Evolutionary conservation across 768 basidiomycete species (phyloP), one percentile per base, ranked within the genome.

Genomic region (Cubamyces lactineus): DNA sequence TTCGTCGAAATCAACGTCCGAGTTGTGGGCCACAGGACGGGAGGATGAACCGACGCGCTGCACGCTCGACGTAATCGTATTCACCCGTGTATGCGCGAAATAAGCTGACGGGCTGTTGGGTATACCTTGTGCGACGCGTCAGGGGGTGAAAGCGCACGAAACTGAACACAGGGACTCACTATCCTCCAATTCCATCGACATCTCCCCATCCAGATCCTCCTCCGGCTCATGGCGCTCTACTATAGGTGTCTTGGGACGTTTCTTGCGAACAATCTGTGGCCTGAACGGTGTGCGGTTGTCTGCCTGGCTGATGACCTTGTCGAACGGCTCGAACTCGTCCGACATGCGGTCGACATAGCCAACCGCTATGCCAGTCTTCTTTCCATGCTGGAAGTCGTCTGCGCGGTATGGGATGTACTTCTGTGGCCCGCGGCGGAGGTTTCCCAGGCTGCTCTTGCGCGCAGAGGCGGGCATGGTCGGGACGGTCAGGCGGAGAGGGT

Each of bases 281-380:
- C 76, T 78, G 19, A 86, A 86, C 1, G 86, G 88, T 5, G 86
- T 81, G n/a, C 84, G 78, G 51, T 81, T 81, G 74, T 89, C 88
- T 2, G 82, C 88, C 68, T 89, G 88, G 53, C 82, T 80, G 48
- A 92, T 80, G 54, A 93, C 71, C 68, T 91, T 82, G 57, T 88
- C 89, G 72, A 92, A 92, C 0, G 86, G 87, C 72, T 93, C 91
- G 71, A 92, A 92, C 28, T 89, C 91, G 73, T 92, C 91, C 24
- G 89, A 89, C 70, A 84, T 85, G 66, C 85, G 86, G 63, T 88
- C 84, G 58, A 92, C 84, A 68, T 84, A 82, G 41, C 76, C 81
- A 15, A 92, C 86, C 0, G 84, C 79, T 56, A 91, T 80, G 5
- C 91, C 91, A 0, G 91, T 93, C 71, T 86, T 89, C 81, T 90